phyloP scores from a whole-genome alignment of 2,329 filamentous ascomycete genomes.

The Cladophialophora immunda region DNA sequence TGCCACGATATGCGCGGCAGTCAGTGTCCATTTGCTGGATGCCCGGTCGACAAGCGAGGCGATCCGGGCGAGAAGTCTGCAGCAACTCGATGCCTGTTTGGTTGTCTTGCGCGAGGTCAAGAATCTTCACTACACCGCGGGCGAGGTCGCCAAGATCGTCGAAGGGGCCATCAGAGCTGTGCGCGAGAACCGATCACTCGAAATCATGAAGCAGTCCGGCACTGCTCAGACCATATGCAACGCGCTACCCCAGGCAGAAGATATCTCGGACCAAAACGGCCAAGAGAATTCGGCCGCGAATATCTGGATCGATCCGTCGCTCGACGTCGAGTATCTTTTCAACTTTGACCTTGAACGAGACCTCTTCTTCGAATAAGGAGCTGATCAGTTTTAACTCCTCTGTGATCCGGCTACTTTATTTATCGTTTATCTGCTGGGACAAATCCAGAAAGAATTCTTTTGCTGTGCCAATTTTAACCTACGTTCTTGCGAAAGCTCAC shows the following conservation, averaged over 20 bases:
- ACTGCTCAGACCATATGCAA: background rate
- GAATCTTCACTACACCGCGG: constrained; percentile 16
- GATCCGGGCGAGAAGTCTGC: background rate
- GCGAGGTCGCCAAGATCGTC: constrained; percentile 15
- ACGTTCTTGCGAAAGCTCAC: too few species aligned
- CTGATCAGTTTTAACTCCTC: background rate
- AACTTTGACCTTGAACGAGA: background rate
- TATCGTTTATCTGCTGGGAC: background rate
- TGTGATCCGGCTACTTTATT: too few species aligned
- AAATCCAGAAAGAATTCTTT: background rate
- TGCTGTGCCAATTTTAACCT: too few species aligned
- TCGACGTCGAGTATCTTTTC: background rate
- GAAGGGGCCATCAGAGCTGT: background rate
- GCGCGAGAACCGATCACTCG: background rate
- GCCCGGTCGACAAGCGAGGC: constrained; percentile 14
- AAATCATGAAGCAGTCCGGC: background rate
- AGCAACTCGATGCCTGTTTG: constrained; percentile 16
- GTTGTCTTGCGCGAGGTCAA: constrained; percentile 12
- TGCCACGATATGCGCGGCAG: constrained; percentile 15
- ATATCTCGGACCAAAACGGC: background rate
- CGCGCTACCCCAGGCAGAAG: background rate
- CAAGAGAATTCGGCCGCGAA: background rate
- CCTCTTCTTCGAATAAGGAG: background rate
- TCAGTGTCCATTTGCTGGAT: constrained; percentile 21
- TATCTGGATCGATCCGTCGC: constrained; percentile 3